phyloP scores from a whole-genome alignment of 306 rosid species.

The Prosopis cineraria region DNA sequence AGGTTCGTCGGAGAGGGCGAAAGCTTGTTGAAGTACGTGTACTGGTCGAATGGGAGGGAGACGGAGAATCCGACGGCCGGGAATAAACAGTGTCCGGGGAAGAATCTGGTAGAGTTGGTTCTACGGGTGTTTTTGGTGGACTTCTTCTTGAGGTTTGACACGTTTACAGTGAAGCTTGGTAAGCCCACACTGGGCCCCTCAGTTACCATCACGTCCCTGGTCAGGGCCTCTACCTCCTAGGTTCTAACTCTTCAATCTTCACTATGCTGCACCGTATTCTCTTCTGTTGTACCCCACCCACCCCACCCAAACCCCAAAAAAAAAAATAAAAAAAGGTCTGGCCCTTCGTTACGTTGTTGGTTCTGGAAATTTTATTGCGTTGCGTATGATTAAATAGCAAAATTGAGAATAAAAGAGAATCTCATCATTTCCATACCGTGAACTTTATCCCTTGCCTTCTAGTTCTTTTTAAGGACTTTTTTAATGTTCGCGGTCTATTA shows the following conservation, averaged over 20 bases:
- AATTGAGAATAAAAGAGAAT: not conserved
- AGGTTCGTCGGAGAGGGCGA: conserved; percentile 48
- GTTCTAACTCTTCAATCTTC: not conserved
- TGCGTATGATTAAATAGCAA: not conserved
- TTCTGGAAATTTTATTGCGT: not conserved
- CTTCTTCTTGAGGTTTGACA: conserved; percentile 58
- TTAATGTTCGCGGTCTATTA: not conserved
- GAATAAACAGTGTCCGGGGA: conserved; percentile 65
- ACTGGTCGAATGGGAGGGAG: conserved; percentile 68
- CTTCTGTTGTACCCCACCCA: not conserved
- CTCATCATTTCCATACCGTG: not conserved
- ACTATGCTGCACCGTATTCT: no score
- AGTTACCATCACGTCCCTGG: conserved; percentile 46
- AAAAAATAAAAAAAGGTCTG: no score
- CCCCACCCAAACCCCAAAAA: no score
- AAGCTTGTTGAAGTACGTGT: conserved; percentile 52
- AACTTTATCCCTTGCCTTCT: not conserved
- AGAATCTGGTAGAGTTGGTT: conserved; percentile 53
- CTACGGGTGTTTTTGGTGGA: conserved; percentile 59
- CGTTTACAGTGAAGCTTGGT: conserved; percentile 43
- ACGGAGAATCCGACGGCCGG: conserved; percentile 54
- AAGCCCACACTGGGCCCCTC: conserved; percentile 44
- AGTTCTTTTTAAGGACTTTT: not conserved
- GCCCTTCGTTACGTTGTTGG: not conserved
- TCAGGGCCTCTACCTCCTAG: conserved; percentile 42